These are phyloP conservation scores for Gastroboletus turbinatus DNA, from an alignment of 1,284 basidiomycete species.

Conservation along the genomic window DNA sequence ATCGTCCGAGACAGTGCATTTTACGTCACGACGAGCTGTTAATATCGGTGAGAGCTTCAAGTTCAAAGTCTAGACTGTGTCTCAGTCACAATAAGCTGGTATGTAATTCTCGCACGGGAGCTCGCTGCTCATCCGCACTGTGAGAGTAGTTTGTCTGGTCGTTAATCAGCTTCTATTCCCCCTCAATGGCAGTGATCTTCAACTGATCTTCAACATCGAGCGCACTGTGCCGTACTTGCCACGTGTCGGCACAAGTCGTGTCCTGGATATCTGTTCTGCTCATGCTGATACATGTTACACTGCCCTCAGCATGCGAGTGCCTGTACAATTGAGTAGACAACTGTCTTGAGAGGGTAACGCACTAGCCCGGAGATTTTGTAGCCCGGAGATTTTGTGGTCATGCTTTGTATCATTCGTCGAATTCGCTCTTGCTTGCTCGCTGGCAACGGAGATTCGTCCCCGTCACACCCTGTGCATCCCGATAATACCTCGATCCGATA, in stretches of 20 bases:
- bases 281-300: neutral
- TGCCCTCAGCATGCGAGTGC: neutral
- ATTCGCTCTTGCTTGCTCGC: constrained; percentile 31
- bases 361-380: neutral
- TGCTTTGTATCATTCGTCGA: constrained; percentile 7
- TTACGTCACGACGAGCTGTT: constrained; percentile 24
- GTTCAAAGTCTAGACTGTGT: neutral
- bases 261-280: neutral
- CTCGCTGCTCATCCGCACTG: constrained; percentile 1
- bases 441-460: constrained; percentile 28
- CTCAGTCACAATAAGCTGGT: neutral
- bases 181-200: constrained; percentile 31
- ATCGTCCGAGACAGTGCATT: constrained; percentile 3
- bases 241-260: constrained; percentile 12
- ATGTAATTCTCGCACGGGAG: neutral
- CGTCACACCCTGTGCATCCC: constrained; percentile 21
- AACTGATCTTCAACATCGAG: constrained; percentile 28
- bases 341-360: neutral
- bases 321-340: neutral
- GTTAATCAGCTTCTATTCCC: constrained; percentile 31
- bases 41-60: neutral
- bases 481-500: constrained; percentile 26
- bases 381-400: neutral
- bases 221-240: constrained; percentile 16
- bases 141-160: constrained; percentile 7